Conservation (phyloP, 345 rosid genomes). For the Populus deltoides region DNA sequence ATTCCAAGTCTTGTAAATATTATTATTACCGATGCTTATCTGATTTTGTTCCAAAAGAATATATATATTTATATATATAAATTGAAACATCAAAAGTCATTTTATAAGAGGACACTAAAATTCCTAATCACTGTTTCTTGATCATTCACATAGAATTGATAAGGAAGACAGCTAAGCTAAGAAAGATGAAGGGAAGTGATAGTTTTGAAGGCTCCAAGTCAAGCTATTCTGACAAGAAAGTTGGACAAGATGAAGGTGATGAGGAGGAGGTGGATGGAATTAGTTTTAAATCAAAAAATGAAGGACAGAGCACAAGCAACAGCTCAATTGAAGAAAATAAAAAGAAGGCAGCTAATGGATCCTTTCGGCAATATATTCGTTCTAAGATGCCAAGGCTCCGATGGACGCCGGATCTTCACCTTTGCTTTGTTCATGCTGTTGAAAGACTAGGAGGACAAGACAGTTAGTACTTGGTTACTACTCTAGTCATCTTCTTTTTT, state of each 20-base stretch:
- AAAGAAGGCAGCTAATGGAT: slow-evolving; percentile 44
- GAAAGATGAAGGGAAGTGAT: slow-evolving; percentile 10
- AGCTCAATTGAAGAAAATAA: slow-evolving; percentile 49
- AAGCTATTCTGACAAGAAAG: slow-evolving; percentile 27
- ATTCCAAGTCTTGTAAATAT: slow-evolving; percentile 10
- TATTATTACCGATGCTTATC: slow-evolving; percentile 12
- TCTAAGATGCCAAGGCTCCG: slow-evolving; percentile 70
- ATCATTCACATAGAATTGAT: slow-evolving; percentile 12
- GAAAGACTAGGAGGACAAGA: slow-evolving; percentile 82
- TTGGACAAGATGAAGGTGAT: slow-evolving; percentile 26
- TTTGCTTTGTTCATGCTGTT: slow-evolving; percentile 72
- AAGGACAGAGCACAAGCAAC: slow-evolving; percentile 38
- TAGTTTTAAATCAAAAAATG: slow-evolving; percentile 10
- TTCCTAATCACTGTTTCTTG: slow-evolving; percentile 37
- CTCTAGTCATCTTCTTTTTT: background rate
- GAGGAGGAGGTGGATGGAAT: slow-evolving; percentile 31
- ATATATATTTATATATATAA: background rate
- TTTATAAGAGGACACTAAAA: slow-evolving; percentile 22
- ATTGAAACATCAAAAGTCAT: slow-evolving; percentile 10
- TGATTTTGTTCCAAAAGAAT: slow-evolving; percentile 5
- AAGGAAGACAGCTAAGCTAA: slow-evolving; percentile 20
- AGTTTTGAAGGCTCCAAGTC: slow-evolving; percentile 36
- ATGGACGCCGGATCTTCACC: slow-evolving; percentile 87
- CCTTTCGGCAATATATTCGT: slow-evolving; percentile 62
- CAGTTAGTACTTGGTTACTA: slow-evolving; percentile 38